Base-by-base conservation (phyloP, 2,329 filamentous ascomycete genomes). In the Neocucurbitaria cava region DNA sequence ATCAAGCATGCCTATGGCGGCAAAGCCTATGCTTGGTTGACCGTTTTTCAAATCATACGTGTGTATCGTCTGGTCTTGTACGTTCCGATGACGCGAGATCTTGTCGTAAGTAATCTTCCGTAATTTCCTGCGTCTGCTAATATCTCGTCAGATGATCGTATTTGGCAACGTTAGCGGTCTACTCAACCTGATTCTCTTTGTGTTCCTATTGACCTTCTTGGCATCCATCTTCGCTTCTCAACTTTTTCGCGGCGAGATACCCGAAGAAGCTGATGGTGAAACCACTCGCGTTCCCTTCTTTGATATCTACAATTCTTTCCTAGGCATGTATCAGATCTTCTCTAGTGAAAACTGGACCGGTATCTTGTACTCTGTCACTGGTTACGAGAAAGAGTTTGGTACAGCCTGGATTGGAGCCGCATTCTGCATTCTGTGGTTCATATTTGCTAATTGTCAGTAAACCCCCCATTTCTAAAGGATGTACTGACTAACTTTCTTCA, bases 321-420 rank as follows among this genome's bases (percentile, higher is more conserved):
- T 99, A 15, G 95, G 93, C 52, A 98, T 99, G 92, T 99, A 99
- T 72, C 92, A 97, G 76, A 87, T 99, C 26, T 80, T 99, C 40
- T 97, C 95, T 9, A 97, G 92, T 67, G 95, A 99, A 73, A 92
- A 96, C 70, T 99, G 95, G 95, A 99, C 96, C 0, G 78, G 79
- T 0, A 90, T 97, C 41, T 78, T 99, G 52, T 99, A 96, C 78
- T 87, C 85, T 54, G 87, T 93, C 36, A 96, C 92, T 0, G 79
- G 84, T 5, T 89, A 86, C 65, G 88, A 90, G 9, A 83, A 82
- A 9, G 68, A 72, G 5, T 86, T 82, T 62, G 82, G 87, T 35
- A 96, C 91, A n/a, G 85, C 90, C 8, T 98, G 95, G 94, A 92
- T 98, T 52, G 92, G 91, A 9, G 92, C 94, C 8, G 83, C 91